phyloP scores from a whole-genome alignment of 1,139 yeast genomes.

The Entelexis paramagnoliae region DNA sequence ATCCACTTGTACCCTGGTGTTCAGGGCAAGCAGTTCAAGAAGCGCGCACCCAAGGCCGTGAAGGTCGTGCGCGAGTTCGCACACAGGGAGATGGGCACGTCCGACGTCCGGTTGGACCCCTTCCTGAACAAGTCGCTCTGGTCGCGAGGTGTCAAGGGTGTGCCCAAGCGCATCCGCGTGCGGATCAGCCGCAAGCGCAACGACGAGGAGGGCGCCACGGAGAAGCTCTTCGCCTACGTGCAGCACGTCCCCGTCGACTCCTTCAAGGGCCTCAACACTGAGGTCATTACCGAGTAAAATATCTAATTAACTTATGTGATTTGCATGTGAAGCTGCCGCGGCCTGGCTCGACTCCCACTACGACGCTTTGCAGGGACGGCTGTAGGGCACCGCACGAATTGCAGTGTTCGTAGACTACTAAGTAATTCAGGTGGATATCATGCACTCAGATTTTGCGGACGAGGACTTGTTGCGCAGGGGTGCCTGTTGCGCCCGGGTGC shows the following conservation, averaged over 20 bases:
- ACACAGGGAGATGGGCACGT: slow-evolving; percentile 97
- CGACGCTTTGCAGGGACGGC: no score
- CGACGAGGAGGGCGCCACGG: slow-evolving; percentile 99
- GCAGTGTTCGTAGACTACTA: no score
- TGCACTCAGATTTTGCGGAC: no score
- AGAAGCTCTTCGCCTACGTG: slow-evolving; percentile 95
- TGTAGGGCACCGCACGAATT: no score
- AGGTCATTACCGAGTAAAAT: slow-evolving; percentile 49
- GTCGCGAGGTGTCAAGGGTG: slow-evolving; percentile 99
- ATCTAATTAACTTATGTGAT: slow-evolving; percentile 18
- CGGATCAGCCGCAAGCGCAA: slow-evolving; percentile 99
- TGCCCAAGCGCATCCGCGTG: slow-evolving; percentile 94
- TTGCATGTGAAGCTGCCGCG: slow-evolving; percentile 3
- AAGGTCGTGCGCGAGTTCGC: slow-evolving; percentile 99
- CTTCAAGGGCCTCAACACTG: slow-evolving; percentile 96
- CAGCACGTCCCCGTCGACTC: slow-evolving; percentile 94
- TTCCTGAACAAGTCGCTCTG: slow-evolving; percentile 96
- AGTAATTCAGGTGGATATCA: no score
- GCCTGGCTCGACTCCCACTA: no score
- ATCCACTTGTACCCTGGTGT: slow-evolving; percentile 99
- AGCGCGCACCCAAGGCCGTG: slow-evolving; percentile 99
- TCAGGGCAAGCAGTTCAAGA: slow-evolving; percentile 98
- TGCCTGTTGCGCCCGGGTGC: no score
- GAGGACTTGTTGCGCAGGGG: no score
- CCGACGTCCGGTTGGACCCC: slow-evolving; percentile 98